Percentiles rank a stretch among this genome's conserved stretches.
phyloP scores from a whole-genome alignment of 495 filamentous ascomycete species.

The Penicillium nucicola region DNA sequence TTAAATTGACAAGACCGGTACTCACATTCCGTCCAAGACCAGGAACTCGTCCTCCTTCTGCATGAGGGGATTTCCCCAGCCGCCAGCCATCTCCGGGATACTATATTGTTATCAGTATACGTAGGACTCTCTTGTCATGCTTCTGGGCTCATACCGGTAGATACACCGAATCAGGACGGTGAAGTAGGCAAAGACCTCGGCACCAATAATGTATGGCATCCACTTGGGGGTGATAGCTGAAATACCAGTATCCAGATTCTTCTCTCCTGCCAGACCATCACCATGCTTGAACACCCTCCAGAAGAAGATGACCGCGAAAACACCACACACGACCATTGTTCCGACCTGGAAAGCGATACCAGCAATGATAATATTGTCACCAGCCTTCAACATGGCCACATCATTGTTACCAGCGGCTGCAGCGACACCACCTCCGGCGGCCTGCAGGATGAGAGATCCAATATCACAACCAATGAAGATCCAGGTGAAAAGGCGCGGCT shows the following conservation, averaged over 20 bases:
- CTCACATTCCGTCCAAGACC: conserved; percentile 54
- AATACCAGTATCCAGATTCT: conserved; percentile 16
- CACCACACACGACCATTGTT: conserved; percentile 58
- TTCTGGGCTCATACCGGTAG: conserved; percentile 48
- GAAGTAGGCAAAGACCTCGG: conserved; percentile 53
- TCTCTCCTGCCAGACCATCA: conserved; percentile 26
- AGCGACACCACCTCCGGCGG: conserved; percentile 61
- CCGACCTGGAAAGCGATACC: conserved; percentile 69
- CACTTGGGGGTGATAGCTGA: conserved; percentile 23
- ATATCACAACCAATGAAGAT: conserved; percentile 67
- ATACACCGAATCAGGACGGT: conserved; percentile 65
- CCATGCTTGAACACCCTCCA: conserved; percentile 38
- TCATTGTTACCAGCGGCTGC: conserved; percentile 26
- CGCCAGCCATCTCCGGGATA: conserved; percentile 62
- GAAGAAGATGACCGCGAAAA: conserved; percentile 49
- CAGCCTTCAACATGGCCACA: conserved; percentile 24
- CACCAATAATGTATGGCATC: conserved; percentile 52
- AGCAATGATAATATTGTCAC: conserved; percentile 65
- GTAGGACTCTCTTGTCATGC: not conserved
- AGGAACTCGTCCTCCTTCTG: conserved; percentile 61
- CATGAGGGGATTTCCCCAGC: conserved; percentile 65
- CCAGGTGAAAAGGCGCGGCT: conserved; percentile 60
- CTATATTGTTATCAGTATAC: conserved; percentile 17
- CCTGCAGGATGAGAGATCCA: conserved; percentile 61
- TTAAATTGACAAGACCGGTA: too few species aligned